Base-by-base conservation (phyloP, 1,284 basidiomycete species). In the Melampsora medusae region DNA sequence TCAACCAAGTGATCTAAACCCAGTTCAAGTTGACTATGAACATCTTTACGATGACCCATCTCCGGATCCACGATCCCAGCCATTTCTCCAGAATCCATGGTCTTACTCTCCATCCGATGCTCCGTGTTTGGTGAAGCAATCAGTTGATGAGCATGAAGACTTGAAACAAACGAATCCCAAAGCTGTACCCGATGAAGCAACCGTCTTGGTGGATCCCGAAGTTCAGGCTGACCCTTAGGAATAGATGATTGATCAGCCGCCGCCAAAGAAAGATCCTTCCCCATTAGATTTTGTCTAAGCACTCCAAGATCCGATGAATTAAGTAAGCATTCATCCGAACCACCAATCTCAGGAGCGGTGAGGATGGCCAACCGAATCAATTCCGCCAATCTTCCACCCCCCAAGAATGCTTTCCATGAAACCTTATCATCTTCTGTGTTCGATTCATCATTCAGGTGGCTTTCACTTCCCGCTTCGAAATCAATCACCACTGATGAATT, bases 351-450 rank as follows among this genome's bases (percentile, higher is more conserved):
- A 17, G 60, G 35, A 35, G n/a, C 25, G 7, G 60, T 42, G 10
- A 59, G 17, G 22, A 74, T 10, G 7, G 72, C 65, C 14, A 65
- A 56, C 16, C 65, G 50, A 60, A 74, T 67, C 6, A 74, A 48
- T 28, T 74, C 72, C 0, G 65, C 65, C 14, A 74, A 12, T 67
- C 72, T 49, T 4, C 72, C 72, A 31, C 72, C 72, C 0, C 48
- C 72, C 4, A 74, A 38, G 10, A 74, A 33, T 12, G 72, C 72
- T 25, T 60, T 67, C 72, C 72, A 74, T 19, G 49, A 59, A 17
- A 74, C 28, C 38, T 74, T 74, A 50, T 74, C 71, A 74, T 66
- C 68, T 33, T 60, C 69, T 17, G 60, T 46, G 33, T 72, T 33
- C 3, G 61, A 31, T 2, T 72, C 64, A 50, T 74, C 33, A 22